Evolutionary conservation across 2,329 filamentous ascomycete genomes (phyloP).

Genomic region (Cladobotryum protrusum): DNA sequence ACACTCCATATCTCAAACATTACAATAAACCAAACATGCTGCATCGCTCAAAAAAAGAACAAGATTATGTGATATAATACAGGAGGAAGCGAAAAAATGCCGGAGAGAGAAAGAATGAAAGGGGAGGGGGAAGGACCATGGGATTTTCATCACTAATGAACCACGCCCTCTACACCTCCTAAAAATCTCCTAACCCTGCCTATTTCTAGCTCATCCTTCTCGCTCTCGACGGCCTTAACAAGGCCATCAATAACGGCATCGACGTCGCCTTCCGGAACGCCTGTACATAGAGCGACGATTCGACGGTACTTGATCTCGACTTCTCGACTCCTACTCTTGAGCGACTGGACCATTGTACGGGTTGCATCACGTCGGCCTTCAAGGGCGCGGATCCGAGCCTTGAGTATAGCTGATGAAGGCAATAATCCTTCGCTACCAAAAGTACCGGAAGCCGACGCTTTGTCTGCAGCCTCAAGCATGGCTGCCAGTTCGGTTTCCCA

Average conservation of each 20-base stretch:
- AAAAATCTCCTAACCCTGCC: conserved; percentile 72
- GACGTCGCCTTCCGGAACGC: conserved; percentile 69
- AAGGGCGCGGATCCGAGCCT: conserved; percentile 65
- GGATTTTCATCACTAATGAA: conserved; percentile 27
- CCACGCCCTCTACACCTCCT: conserved; percentile 65
- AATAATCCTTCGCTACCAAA: conserved; percentile 39
- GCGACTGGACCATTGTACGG: conserved; percentile 57
- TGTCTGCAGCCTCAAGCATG: conserved; percentile 40
- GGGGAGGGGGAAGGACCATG: neutral
- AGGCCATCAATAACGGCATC: conserved; percentile 75
- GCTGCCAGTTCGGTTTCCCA: conserved; percentile 51
- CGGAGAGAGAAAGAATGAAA: neutral
- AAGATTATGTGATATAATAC: neutral
- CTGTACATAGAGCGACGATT: conserved; percentile 82
- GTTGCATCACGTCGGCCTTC: conserved; percentile 61
- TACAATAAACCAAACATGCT: neutral
- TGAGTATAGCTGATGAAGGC: conserved; percentile 55
- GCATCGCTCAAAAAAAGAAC: neutral
- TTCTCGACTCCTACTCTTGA: conserved; percentile 76
- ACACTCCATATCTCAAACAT: too few species aligned
- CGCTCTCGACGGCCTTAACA: conserved; percentile 83
- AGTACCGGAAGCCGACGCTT: conserved; percentile 24
- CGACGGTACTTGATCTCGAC: conserved; percentile 82
- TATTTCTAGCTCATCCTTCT: conserved; percentile 69
- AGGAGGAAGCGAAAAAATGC: neutral